These are phyloP conservation scores for Priceomyces melissophilus DNA, from an alignment of 805 yeast species.

Conservation along the genomic window DNA sequence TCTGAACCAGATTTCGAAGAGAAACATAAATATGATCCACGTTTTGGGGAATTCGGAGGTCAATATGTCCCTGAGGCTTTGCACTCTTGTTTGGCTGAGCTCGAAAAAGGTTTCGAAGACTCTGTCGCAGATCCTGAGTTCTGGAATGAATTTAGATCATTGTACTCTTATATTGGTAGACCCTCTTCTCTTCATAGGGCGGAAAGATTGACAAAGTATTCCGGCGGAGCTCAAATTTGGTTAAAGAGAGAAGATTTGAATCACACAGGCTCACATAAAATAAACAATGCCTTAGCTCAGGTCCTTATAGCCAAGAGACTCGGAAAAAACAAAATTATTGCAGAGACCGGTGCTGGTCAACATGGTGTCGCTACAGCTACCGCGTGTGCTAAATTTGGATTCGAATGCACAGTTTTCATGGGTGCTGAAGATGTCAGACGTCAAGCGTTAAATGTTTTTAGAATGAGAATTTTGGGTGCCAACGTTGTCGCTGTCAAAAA, in stretches of 20 bases:
- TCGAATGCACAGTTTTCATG: conserved; percentile 93
- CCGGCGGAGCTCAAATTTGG: conserved; percentile 94
- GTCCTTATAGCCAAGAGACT: conserved; percentile 74
- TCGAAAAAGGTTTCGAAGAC: conserved; percentile 81
- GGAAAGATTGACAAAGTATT: conserved; percentile 80
- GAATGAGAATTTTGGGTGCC: conserved; percentile 97
- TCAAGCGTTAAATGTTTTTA: conserved; percentile 95
- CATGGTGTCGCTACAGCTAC: conserved; percentile 94
- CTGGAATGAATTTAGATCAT: conserved; percentile 86
- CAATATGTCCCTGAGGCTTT: conserved; percentile 97
- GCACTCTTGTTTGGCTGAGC: conserved; percentile 84
- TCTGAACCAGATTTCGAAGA: conserved; percentile 46
- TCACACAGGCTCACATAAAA: conserved; percentile 87
- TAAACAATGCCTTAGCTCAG: conserved; percentile 81
- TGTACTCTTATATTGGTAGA: conserved; percentile 92
- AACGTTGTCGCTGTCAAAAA: conserved; percentile 88
- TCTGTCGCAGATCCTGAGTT: conserved; percentile 87
- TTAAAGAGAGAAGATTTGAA: conserved; percentile 94
- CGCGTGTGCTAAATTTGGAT: conserved; percentile 88
- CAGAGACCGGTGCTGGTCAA: conserved; percentile 93
- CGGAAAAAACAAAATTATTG: conserved; percentile 74
- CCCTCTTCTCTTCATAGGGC: conserved; percentile 93
- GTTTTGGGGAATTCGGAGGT: conserved; percentile 96
- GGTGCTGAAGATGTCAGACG: conserved; percentile 99
- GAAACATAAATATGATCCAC: conserved; percentile 63